Evolutionary conservation across 768 basidiomycete species (phyloP).

Genomic region (Lactifluus hygrophoroides): DNA sequence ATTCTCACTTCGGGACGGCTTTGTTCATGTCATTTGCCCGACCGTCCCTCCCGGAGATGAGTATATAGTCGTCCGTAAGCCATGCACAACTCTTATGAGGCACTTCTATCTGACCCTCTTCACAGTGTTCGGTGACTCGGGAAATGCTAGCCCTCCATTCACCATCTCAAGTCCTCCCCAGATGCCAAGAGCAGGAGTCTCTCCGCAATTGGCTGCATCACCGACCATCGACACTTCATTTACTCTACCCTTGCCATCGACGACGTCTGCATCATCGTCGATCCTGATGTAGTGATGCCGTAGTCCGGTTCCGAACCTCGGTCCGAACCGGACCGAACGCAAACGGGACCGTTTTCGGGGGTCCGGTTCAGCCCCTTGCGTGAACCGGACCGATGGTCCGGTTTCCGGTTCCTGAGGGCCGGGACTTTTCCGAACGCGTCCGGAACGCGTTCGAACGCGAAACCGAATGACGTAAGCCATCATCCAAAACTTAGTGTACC

Average conservation of each 20-base stretch:
- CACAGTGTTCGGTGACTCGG: constrained; percentile 15
- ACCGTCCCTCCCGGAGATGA: constrained; percentile 29
- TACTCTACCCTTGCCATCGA: neutral
- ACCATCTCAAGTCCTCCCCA: constrained; percentile 5
- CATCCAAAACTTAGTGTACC: too few relatives aligned
- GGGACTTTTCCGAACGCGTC: too few relatives aligned
- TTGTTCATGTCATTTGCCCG: constrained; percentile 34
- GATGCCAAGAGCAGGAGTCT: neutral
- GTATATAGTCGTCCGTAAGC: constrained; percentile 41
- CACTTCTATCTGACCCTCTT: neutral
- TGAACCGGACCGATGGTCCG: too few relatives aligned
- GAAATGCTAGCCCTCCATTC: constrained; percentile 12
- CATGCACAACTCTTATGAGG: neutral
- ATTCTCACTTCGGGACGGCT: constrained; percentile 34
- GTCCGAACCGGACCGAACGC: too few relatives aligned
- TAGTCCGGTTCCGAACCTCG: too few relatives aligned
- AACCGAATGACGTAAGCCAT: too few relatives aligned
- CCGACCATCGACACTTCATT: neutral
- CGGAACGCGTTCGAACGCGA: too few relatives aligned
- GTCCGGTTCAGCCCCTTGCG: too few relatives aligned
- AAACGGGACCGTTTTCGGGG: too few relatives aligned
- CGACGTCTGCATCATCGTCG: neutral
- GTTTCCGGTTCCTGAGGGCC: too few relatives aligned
- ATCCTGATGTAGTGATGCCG: too few relatives aligned
- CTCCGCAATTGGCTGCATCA: neutral